Conservation (phyloP, 176 grass and related monocot species). For the Cocos nucifera region DNA sequence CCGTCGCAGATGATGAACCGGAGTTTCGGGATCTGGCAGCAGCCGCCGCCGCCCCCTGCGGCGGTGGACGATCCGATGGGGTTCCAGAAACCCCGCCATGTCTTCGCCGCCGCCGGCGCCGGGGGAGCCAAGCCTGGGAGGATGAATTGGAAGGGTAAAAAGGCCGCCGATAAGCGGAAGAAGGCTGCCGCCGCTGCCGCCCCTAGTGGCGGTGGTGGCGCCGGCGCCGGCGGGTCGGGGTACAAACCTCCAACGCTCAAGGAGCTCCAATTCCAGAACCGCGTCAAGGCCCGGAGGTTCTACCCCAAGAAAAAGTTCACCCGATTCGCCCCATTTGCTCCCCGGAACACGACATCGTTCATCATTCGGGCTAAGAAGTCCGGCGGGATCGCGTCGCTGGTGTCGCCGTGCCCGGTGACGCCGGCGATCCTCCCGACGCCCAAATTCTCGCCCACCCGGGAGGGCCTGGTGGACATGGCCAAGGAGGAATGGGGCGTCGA, state of each 20-base stretch:
- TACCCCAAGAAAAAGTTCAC: conserved; percentile 41
- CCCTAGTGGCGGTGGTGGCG: background rate
- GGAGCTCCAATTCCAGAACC: conserved; percentile 80
- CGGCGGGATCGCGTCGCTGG: conserved; percentile 71
- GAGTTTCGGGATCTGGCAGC: conserved; percentile 48
- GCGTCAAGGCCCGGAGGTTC: conserved; percentile 76
- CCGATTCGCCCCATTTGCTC: conserved; percentile 59
- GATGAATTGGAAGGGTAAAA: background rate
- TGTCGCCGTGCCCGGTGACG: conserved; percentile 73
- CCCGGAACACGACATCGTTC: conserved; percentile 89
- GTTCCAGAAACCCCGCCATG: conserved; percentile 4
- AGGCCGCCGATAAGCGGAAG: conserved; percentile 6
- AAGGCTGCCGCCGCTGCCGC: background rate
- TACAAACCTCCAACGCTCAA: conserved; percentile 66
- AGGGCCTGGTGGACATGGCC: conserved; percentile 78
- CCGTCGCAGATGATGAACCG: conserved; percentile 55
- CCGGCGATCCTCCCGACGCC: conserved; percentile 78
- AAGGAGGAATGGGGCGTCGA: conserved; percentile 93
- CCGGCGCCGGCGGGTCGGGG: background rate
- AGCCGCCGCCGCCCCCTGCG: conserved; percentile 32
- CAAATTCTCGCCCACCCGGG: conserved; percentile 62
- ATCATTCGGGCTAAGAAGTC: conserved; percentile 88
- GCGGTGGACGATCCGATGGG: conserved; percentile 21
- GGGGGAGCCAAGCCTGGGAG: background rate
- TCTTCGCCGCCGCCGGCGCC: conserved; percentile 9